These are phyloP conservation scores for Gossypium thurberi DNA, from an alignment of 345 rosid species.

Conservation along the genomic window DNA sequence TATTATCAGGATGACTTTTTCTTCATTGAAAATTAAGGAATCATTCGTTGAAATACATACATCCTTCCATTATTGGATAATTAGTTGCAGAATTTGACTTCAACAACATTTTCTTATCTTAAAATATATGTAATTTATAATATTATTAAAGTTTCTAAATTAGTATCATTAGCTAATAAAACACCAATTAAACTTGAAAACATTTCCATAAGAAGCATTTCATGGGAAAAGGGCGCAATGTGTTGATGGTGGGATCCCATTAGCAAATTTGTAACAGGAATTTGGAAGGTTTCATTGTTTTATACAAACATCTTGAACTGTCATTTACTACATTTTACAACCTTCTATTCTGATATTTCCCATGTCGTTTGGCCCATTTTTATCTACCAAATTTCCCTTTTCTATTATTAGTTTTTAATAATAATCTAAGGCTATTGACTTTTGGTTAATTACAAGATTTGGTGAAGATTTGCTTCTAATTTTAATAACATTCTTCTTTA, in stretches of 20 bases:
- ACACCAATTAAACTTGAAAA: too few species aligned
- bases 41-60: not conserved
- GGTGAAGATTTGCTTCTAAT: not conserved
- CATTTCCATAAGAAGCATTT: too few species aligned
- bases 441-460: not conserved
- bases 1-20: not conserved
- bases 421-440: not conserved
- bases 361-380: conserved; percentile 12
- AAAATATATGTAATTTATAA: not conserved
- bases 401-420: not conserved
- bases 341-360: conserved; percentile 9
- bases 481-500: not conserved
- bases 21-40: not conserved
- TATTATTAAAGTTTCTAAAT: too few species aligned
- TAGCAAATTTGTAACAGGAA: too few species aligned
- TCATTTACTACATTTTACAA: conserved; percentile 9
- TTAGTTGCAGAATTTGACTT: not conserved
- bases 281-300: not conserved
- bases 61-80: not conserved
- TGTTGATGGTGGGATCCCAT: too few species aligned
- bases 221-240: too few species aligned
- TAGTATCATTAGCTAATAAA: too few species aligned
- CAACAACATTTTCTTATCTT: not conserved
- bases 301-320: not conserved
- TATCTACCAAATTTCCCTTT: not conserved